Percentiles rank a stretch among this genome's conserved stretches.
phyloP scores from a whole-genome alignment of 129 eudicot genomes.

The Flaveria linearis region DNA sequence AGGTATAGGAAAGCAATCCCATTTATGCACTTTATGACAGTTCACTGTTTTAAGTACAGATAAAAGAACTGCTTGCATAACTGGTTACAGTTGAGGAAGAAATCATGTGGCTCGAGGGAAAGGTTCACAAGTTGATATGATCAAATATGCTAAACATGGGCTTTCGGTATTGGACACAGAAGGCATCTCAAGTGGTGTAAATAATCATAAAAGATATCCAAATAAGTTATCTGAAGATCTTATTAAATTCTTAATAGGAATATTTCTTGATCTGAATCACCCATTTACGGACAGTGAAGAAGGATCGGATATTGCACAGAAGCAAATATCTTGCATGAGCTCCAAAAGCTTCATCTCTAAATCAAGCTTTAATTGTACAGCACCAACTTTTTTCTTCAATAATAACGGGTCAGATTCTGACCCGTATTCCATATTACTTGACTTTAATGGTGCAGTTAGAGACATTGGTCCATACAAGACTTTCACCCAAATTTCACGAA shows the following conservation, averaged over 20 bases:
- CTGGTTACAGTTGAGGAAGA: no score
- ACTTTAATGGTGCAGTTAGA: slow-evolving; percentile 49
- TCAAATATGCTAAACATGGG: slow-evolving; percentile 15
- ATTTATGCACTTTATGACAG: no score
- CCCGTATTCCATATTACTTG: slow-evolving; percentile 57
- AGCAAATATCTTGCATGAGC: slow-evolving; percentile 57
- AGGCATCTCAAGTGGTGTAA: no score
- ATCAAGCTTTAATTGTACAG: no score
- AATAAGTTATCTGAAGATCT: slow-evolving; percentile 81
- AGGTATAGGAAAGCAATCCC: no score
- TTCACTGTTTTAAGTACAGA: no score
- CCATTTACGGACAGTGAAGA: slow-evolving; percentile 47
- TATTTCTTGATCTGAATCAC: slow-evolving; percentile 60
- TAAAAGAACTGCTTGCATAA: no score
- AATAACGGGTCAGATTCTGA: slow-evolving; percentile 41
- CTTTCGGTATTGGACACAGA: no score
- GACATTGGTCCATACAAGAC: slow-evolving; percentile 75
- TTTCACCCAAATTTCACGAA: slow-evolving; percentile 44
- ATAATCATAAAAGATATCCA: slow-evolving; percentile 32
- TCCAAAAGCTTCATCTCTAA: slow-evolving; percentile 54
- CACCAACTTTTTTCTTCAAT: no score
- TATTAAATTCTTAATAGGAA: slow-evolving; percentile 62
- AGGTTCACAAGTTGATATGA: slow-evolving; percentile 24
- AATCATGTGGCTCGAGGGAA: slow-evolving; percentile 26
- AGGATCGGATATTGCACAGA: slow-evolving; percentile 42